phyloP scores from a whole-genome alignment of 2,329 filamentous ascomycete species.

The Fusarium metavorans region DNA sequence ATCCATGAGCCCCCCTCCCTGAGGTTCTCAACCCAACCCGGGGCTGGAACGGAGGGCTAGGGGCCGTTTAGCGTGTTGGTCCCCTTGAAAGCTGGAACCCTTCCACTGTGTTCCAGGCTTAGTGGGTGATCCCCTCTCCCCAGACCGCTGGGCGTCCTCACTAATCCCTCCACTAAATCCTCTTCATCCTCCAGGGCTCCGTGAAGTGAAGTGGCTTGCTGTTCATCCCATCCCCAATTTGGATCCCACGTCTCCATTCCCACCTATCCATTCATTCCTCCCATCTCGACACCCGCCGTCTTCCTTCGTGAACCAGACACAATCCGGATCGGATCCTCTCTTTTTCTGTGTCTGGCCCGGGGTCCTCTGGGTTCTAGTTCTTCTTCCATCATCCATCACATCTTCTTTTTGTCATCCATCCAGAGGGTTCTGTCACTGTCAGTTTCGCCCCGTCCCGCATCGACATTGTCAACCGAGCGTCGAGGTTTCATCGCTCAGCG shows the following conservation, averaged over 20 bases:
- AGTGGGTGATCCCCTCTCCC: conserved; percentile 32
- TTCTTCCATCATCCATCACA: conserved; percentile 21
- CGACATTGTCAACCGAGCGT: conserved; percentile 22
- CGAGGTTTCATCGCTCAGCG: conserved; percentile 16
- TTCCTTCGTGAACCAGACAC: conserved; percentile 37
- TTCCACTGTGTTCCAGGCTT: conserved; percentile 33
- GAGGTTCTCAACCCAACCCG: conserved; percentile 17
- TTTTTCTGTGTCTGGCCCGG: conserved; percentile 33
- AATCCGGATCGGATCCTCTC: conserved; percentile 36
- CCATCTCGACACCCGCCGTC: conserved; percentile 17
- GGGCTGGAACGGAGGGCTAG: conserved; percentile 34
- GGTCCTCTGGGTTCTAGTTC: conserved; percentile 8
- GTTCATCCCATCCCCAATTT: conserved; percentile 44
- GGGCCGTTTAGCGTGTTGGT: conserved; percentile 35
- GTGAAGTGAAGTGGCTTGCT: conserved; percentile 20
- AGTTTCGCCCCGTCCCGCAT: conserved; percentile 23
- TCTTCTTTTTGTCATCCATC: conserved; percentile 21
- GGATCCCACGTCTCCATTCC: conserved; percentile 39
- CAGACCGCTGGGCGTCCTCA: conserved; percentile 16
- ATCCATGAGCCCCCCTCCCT: conserved; percentile 1
- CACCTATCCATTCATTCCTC: conserved; percentile 37
- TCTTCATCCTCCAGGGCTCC: conserved; percentile 17
- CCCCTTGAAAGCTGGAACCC: conserved; percentile 36
- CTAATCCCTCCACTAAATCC: conserved; percentile 3
- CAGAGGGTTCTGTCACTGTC: conserved; percentile 12